Evolutionary conservation across 768 basidiomycete genomes (phyloP).

Genomic region (Saitozyma podzolica): DNA sequence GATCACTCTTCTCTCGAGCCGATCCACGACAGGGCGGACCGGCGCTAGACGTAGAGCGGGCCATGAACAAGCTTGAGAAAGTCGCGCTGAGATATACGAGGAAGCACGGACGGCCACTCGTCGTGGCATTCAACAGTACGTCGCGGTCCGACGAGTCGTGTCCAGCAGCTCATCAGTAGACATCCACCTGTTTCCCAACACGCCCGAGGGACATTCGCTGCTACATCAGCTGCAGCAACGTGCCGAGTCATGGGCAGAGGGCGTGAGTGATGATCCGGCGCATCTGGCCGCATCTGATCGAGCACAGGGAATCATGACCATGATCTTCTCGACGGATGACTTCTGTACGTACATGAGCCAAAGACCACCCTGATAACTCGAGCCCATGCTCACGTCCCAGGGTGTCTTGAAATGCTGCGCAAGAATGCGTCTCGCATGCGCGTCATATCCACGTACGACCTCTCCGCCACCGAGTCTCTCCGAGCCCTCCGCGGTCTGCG

Average conservation of each 20-base stretch:
- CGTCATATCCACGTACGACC: conserved; percentile 72
- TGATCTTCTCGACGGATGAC: conserved; percentile 78
- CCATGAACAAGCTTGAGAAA: conserved; percentile 75
- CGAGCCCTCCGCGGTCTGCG: conserved; percentile 63
- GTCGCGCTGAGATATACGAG: conserved; percentile 69
- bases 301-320: conserved; percentile 64
- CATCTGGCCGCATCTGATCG: not conserved
- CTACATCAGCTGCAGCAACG: conserved; percentile 83
- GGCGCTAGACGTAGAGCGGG: conserved; percentile 79
- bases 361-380: not conserved
- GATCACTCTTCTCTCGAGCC: conserved; percentile 68
- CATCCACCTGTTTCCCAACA: conserved; percentile 58
- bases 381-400: conserved; percentile 1
- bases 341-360: conserved; percentile 58
- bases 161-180: conserved; percentile 27
- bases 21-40: conserved; percentile 85
- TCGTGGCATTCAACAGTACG: conserved; percentile 76
- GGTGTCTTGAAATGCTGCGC: conserved; percentile 53
- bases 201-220: conserved; percentile 73
- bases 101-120: conserved; percentile 66
- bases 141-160: conserved; percentile 26
- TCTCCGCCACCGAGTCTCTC: conserved; percentile 62
- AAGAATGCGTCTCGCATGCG: conserved; percentile 73
- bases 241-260: conserved; percentile 84
- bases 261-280: conserved; percentile 55